Evolutionary conservation across 805 yeast species (phyloP).

Genomic region (Starmerella lactis-condensi): DNA sequence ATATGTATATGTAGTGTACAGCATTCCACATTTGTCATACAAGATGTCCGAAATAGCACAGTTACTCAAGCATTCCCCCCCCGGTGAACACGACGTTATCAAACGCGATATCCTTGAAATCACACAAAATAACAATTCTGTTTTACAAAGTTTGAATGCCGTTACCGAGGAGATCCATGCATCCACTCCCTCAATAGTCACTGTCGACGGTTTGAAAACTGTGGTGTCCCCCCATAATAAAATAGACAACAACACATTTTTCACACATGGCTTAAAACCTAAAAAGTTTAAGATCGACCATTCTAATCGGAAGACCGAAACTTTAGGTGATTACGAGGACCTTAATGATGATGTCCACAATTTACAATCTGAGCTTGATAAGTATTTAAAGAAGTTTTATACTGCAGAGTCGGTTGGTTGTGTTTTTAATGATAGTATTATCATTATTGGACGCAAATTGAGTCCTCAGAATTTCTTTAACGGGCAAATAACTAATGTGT

Average conservation of each 20-base stretch:
- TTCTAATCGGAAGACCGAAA: slow-evolving; percentile 11
- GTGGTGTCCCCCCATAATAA: slow-evolving; percentile 15
- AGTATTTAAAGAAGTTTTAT: slow-evolving; percentile 47
- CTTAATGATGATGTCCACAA: slow-evolving; percentile 3
- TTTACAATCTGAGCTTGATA: slow-evolving; percentile 22
- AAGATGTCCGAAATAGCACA: slow-evolving; percentile 15
- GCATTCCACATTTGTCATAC: too few species aligned
- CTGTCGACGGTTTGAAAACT: slow-evolving; percentile 10
- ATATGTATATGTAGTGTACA: not conserved
- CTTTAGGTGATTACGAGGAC: slow-evolving; percentile 8
- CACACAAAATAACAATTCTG: slow-evolving; percentile 10
- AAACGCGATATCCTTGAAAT: slow-evolving; percentile 27
- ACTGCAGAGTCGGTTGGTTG: slow-evolving; percentile 26
- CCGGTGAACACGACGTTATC: slow-evolving; percentile 33
- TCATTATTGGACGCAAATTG: slow-evolving; percentile 52
- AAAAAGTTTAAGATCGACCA: slow-evolving; percentile 19
- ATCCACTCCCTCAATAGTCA: slow-evolving; percentile 16
- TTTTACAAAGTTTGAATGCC: slow-evolving; percentile 5
- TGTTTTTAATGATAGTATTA: slow-evolving; percentile 28
- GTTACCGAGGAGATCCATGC: slow-evolving; percentile 28
- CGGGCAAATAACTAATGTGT: slow-evolving; percentile 70
- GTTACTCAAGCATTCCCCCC: slow-evolving; percentile 35
- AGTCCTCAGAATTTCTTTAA: slow-evolving; percentile 69
- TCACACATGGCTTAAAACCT: slow-evolving; percentile 15
- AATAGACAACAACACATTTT: slow-evolving; percentile 15